Evolutionary conservation across 805 yeast genomes (phyloP), one percentile per base, ranked within the genome.

Genomic region (Kazachstania psychrophila): DNA sequence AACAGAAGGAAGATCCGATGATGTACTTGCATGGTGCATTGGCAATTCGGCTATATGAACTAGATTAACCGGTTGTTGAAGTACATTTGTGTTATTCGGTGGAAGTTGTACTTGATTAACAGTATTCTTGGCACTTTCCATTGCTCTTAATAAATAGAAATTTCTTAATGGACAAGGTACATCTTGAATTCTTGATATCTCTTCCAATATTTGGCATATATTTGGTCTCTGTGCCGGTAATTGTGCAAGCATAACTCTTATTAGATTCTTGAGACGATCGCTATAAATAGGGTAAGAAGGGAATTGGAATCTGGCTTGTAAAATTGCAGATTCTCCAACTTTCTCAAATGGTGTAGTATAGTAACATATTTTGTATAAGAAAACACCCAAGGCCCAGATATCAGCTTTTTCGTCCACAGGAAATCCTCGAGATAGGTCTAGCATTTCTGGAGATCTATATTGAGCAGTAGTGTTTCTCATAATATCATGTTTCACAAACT

Each of bases 381-480:
- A 80, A 17, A 82, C 73, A 10, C 94, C 94, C 23, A 83, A 57
- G 0, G 94, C 94, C 94, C 94, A 83, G 12, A 83, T 72, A 56
- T 83, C 94, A 37, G 85, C 74, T 54, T 83, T 83, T 52, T 83
- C 92, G 57, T 82, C 83, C 34, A 83, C 75, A 7, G 89, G 79
- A 39, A 72, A 70, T 3, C 83, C 76, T 42, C 75, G 69, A 32
- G 74, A 70, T 20, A 83, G 62, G 50, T 82, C 89, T 22, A 83
- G 65, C 92, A 83, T 83, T 59, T 83, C 94, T 5, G 94, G 94
- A 5, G 87, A 68, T 44, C 94, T 65, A 54, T 83, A 83, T 53
- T 83, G 94, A 0, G 94, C 88, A 1, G 94, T 83, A 1, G 94
- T 83, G 56, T 82, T 83, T 41, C 74, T 78, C 70, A 82, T 61